These are phyloP conservation scores for Diaporthe sp. DNA, from an alignment of 2,329 filamentous ascomycete species.

Conservation along the genomic window DNA sequence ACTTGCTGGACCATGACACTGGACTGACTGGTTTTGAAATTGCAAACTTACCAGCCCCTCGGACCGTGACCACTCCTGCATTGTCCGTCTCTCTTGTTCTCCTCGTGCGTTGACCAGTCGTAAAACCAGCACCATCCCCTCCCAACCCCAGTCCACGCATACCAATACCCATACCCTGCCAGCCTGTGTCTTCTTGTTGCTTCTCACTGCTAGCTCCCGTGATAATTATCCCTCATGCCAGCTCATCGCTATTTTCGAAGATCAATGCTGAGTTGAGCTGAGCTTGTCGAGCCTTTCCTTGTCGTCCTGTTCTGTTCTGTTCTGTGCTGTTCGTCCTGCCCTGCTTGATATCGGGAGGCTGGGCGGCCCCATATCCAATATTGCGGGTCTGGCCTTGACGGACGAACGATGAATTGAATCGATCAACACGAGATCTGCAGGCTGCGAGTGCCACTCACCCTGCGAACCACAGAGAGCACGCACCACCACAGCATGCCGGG, in stretches of 20 bases:
- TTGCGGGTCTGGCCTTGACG: slow-evolving; percentile 7
- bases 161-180: slow-evolving; percentile 2
- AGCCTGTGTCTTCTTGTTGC: slow-evolving; percentile 8
- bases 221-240: slow-evolving; percentile 14
- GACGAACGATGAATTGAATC: slow-evolving; percentile 26
- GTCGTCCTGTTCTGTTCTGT: background rate
- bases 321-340: background rate
- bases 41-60: slow-evolving; percentile 23
- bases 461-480: slow-evolving; percentile 20
- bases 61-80: slow-evolving; percentile 12
- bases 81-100: slow-evolving; percentile 4
- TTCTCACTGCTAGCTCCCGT: background rate
- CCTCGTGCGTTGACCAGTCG: slow-evolving; percentile 3
- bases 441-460: slow-evolving; percentile 24
- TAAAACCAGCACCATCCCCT: slow-evolving; percentile 17
- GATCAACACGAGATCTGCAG: slow-evolving; percentile 31
- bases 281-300: background rate
- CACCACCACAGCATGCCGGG: slow-evolving; percentile 17
- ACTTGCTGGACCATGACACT: background rate
- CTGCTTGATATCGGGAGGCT: slow-evolving; percentile 33
- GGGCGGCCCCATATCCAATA: slow-evolving; percentile 21
- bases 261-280: slow-evolving; percentile 18
- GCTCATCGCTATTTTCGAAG: slow-evolving; percentile 31
- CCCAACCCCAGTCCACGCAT: slow-evolving; percentile 11
- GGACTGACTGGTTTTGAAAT: background rate